Conservation (phyloP, 192 early-diverging fungal genomes). For the Coemansia sp. region DNA sequence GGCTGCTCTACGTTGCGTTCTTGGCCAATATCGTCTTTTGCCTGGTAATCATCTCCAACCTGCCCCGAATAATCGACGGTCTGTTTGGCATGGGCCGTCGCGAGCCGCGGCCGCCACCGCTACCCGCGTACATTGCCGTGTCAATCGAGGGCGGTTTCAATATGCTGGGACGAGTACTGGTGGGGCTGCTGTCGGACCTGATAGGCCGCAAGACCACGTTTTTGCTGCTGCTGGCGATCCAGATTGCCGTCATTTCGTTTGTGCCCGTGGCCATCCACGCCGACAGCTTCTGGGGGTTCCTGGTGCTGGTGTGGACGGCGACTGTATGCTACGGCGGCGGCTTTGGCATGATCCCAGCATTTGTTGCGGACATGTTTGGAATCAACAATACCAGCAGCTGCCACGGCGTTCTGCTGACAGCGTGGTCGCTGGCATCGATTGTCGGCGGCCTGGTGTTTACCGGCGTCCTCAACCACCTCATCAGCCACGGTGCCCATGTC, state of each 20-base stretch:
- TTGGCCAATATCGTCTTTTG: slow-evolving; percentile 60
- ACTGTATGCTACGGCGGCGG: slow-evolving; percentile 72
- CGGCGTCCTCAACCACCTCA: slow-evolving; percentile 54
- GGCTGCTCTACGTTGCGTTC: slow-evolving; percentile 59
- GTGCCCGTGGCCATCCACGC: slow-evolving; percentile 56
- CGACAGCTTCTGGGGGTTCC: slow-evolving; percentile 55
- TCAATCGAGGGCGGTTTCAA: slow-evolving; percentile 61
- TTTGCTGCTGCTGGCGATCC: slow-evolving; percentile 55
- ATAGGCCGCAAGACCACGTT: slow-evolving; percentile 62
- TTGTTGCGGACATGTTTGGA: slow-evolving; percentile 73
- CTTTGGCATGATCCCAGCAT: slow-evolving; percentile 72
- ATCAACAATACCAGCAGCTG: slow-evolving; percentile 69
- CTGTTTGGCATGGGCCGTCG: slow-evolving; percentile 51
- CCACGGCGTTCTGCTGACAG: slow-evolving; percentile 72
- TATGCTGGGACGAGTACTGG: slow-evolving; percentile 56
- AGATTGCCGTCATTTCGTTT: slow-evolving; percentile 55
- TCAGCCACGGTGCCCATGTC: slow-evolving; percentile 45
- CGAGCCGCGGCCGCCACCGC: slow-evolving; percentile 19
- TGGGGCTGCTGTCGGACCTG: slow-evolving; percentile 53
- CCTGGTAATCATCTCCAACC: slow-evolving; percentile 58
- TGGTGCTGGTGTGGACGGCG: slow-evolving; percentile 56
- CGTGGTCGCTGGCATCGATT: slow-evolving; percentile 68
- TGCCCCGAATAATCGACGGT: slow-evolving; percentile 53
- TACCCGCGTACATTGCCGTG: slow-evolving; percentile 50
- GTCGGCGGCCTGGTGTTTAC: slow-evolving; percentile 66